Percentiles rank a stretch among this genome's conserved stretches.
phyloP scores from a whole-genome alignment of 495 filamentous ascomycete genomes.

The Aspergillus wentii region DNA sequence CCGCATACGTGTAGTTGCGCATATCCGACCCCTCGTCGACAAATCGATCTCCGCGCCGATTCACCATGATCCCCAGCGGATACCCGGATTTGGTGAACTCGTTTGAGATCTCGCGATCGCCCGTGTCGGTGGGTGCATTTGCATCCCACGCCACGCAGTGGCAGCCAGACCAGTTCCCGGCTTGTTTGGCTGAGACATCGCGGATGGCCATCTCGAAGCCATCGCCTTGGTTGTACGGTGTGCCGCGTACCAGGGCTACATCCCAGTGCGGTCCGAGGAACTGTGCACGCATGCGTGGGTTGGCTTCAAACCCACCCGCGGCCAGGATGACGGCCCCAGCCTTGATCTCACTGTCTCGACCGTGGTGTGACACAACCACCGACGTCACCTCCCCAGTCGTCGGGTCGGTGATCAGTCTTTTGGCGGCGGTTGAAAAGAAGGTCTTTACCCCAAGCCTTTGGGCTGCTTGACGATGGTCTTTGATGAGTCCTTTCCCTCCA shows the following conservation, averaged over 20 bases:
- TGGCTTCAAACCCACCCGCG: constrained; percentile 59
- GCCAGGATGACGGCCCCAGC: constrained; percentile 47
- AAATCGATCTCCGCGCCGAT: constrained; percentile 50
- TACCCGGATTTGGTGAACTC: constrained; percentile 65
- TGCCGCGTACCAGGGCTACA: constrained; percentile 53
- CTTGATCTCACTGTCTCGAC: constrained; percentile 21
- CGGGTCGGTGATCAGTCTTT: constrained; percentile 30
- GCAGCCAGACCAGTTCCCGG: constrained; percentile 58
- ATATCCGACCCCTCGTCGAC: constrained; percentile 60
- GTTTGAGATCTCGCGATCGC: constrained; percentile 52
- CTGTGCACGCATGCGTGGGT: constrained; percentile 45
- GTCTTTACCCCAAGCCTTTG: constrained; percentile 32
- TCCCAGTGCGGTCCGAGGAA: constrained; percentile 62
- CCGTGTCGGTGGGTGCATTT: constrained; percentile 42
- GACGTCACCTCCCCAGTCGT: constrained; percentile 29
- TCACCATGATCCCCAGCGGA: constrained; percentile 59
- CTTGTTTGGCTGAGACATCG: constrained; percentile 40
- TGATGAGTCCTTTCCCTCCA: constrained; percentile 53
- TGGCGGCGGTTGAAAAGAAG: constrained; percentile 38
- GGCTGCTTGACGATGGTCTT: constrained; percentile 41
- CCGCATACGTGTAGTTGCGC: constrained; percentile 61
- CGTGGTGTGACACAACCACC: constrained; percentile 25
- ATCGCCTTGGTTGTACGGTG: constrained; percentile 57
- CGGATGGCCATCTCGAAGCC: constrained; percentile 43
- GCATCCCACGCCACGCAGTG: constrained; percentile 61